Evolutionary conservation across 768 basidiomycete genomes (phyloP), one percentile per base, ranked within the genome.

Genomic region (Agaricus blazei): DNA sequence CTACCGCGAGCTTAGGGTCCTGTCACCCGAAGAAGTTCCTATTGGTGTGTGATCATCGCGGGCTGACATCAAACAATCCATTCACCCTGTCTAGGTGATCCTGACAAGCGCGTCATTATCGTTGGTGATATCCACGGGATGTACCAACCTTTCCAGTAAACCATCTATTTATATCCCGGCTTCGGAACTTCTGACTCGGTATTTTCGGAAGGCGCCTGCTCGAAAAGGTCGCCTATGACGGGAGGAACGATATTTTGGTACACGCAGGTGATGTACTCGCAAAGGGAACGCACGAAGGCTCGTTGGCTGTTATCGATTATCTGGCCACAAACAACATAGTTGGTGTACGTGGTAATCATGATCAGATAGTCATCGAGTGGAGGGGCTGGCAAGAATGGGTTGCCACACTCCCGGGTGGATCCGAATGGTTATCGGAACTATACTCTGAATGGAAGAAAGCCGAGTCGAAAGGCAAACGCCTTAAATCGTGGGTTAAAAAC

Each of bases 311-410:
- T 19, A 70, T 96, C 8, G 68, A 74, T 6, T 90, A 80, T 67
- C 77, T 97, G 77, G 70, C 83, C 2, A 63, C 70, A 8, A 66
- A 86, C 62, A 80, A 83, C 49, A 74, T 92, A 42, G 78, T 78
- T 24, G 93, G 93, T 14, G 92, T 97, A 3, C 83, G 95, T 29
- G 95, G 96, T 0, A 98, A 98, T 67, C 92, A 98, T 65, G 95
- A 98, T 71, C 93, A 98, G 69, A 79, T 79, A 59, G 82, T 94
- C 43, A 78, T 98, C 44, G 89, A 96, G 70, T 97, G 95, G 95
- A 77, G 85, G 26, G 73, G 77, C 1, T 98, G 93, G 92, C 79
- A 90, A 49, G 75, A 87, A 15, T 96, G 92, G 91, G 83, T 95
- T 54, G 58, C 68, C 12, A 58, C 68, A 7, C 65, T 77, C 26